These are phyloP conservation scores for Rhamnella rubrinervis DNA, from an alignment of 331 rosid species.

Conservation along the genomic window DNA sequence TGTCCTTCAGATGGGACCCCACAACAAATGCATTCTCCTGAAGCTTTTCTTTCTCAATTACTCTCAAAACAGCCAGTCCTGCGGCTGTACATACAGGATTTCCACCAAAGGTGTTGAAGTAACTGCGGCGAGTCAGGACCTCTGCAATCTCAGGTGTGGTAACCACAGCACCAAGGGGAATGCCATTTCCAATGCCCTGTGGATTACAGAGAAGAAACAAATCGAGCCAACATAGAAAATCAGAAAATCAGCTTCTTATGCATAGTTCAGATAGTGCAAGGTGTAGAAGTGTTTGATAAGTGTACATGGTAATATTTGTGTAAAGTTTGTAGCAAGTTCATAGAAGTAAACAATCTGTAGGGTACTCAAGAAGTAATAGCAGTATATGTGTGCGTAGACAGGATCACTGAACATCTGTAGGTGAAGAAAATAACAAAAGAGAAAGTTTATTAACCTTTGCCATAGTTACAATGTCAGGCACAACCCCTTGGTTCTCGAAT, in stretches of 20 bases:
- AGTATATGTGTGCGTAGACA: too few relatives aligned
- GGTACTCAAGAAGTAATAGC: too few relatives aligned
- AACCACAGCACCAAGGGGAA: slow-evolving; percentile 91
- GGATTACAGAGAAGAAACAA: slow-evolving; percentile 19
- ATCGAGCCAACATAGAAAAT: not conserved
- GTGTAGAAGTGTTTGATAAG: too few relatives aligned
- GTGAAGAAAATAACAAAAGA: not conserved
- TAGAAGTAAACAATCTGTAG: too few relatives aligned
- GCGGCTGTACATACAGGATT: slow-evolving; percentile 95
- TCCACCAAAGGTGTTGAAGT: slow-evolving; percentile 95
- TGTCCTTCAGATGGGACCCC: slow-evolving; percentile 71
- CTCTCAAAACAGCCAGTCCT: slow-evolving; percentile 83
- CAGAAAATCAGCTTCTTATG: not conserved
- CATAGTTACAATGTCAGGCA: slow-evolving; percentile 93
- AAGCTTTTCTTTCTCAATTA: slow-evolving; percentile 86
- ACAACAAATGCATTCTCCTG: slow-evolving; percentile 76
- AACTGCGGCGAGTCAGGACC: slow-evolving; percentile 70
- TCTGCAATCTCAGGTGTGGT: slow-evolving; percentile 90
- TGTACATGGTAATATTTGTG: too few relatives aligned
- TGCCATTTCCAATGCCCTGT: slow-evolving; percentile 95
- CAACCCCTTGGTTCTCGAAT: slow-evolving; percentile 82
- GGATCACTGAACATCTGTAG: not conserved
- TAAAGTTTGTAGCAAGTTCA: too few relatives aligned
- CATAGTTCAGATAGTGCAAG: too few relatives aligned
- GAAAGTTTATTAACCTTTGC: slow-evolving; percentile 63